Percentiles rank a stretch among this genome's conserved stretches.
phyloP scores from a whole-genome alignment of 78 protist species.

The Chrysochromulina parva region DNA sequence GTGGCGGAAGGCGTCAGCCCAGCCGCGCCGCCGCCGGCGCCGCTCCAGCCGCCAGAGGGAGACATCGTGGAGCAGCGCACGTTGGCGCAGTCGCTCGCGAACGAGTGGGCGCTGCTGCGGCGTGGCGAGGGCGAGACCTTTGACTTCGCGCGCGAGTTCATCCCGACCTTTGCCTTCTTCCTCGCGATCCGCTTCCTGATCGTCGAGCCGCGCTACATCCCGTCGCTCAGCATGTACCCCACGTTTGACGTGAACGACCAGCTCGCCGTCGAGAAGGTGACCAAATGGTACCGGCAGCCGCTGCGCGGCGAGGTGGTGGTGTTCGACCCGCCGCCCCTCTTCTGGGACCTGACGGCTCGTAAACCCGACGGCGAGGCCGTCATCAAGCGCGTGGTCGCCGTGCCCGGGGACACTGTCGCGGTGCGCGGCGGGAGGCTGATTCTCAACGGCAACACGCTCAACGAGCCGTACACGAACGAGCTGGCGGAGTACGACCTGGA shows the following conservation, averaged over 20 bases:
- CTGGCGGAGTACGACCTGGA: not conserved
- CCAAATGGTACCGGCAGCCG: not conserved
- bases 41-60: no score
- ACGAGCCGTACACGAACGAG: not conserved
- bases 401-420: not conserved
- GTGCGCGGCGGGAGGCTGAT: not conserved
- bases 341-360: not conserved
- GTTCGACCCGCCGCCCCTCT: not conserved
- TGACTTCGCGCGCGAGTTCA: not conserved
- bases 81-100: not conserved
- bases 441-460: not conserved
- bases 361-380: constrained; percentile 4
- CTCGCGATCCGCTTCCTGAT: not conserved
- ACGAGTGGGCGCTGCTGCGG: not conserved
- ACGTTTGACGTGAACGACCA: constrained; percentile 2
- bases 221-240: constrained; percentile 16
- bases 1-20: no score
- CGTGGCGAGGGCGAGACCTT: not conserved
- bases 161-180: constrained; percentile 17
- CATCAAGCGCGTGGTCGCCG: constrained; percentile 21
- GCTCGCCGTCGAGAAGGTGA: constrained; percentile 28
- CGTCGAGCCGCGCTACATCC: constrained; percentile 30
- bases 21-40: no score
- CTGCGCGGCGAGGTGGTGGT: not conserved
- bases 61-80: no score